phyloP scores from a whole-genome alignment of 768 basidiomycete species.

The Tricholoma sp. region DNA sequence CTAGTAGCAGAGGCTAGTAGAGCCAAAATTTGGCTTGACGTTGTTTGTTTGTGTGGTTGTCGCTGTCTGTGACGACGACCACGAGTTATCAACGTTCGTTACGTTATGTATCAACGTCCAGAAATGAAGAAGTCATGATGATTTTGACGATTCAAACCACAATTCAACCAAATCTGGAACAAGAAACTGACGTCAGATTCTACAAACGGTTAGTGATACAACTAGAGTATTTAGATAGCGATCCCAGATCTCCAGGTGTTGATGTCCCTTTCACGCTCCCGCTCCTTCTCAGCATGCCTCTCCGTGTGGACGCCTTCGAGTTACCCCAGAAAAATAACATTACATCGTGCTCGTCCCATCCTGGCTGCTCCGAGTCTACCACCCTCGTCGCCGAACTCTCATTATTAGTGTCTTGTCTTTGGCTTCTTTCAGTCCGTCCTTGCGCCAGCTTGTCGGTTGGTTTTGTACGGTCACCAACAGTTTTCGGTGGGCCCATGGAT shows the following conservation, averaged over 20 bases:
- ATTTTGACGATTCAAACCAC: neutral
- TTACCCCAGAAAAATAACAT: no score
- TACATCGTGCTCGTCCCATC: neutral
- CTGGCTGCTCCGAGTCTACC: neutral
- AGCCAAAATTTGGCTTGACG: no score
- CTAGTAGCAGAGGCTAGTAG: no score
- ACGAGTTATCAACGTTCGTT: no score
- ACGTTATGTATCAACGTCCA: no score
- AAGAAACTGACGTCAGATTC: neutral
- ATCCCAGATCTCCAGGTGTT: neutral
- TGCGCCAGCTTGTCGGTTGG: neutral
- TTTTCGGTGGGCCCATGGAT: neutral
- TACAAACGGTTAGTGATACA: neutral
- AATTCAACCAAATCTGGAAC: neutral
- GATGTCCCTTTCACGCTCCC: neutral
- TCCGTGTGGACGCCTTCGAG: neutral
- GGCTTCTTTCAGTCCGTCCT: neutral
- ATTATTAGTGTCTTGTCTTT: neutral
- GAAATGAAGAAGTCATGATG: neutral
- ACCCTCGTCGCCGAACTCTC: neutral
- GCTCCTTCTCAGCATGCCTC: neutral
- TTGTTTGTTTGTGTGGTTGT: no score
- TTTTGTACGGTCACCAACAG: neutral
- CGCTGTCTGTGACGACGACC: no score
- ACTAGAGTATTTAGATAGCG: neutral